These are phyloP conservation scores for Termitomyces sp. DNA, from an alignment of 768 basidiomycete species.

Conservation along the genomic window DNA sequence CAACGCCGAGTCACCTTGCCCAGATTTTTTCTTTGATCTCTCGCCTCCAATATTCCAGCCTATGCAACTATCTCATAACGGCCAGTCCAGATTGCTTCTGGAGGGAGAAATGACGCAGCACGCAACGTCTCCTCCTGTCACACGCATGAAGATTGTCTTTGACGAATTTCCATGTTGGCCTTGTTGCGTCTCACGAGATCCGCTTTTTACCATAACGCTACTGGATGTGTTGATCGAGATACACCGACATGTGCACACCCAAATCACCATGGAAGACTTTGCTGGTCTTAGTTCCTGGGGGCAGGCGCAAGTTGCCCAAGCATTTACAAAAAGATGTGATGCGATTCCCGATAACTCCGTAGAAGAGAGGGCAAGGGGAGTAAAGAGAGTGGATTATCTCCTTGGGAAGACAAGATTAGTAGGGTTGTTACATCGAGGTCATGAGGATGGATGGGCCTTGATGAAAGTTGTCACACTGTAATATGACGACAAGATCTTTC, in stretches of 20 bases:
- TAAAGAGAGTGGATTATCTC: slow-evolving; percentile 9
- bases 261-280: neutral
- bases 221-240: neutral
- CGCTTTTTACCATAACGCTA: neutral
- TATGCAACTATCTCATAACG: neutral
- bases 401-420: neutral
- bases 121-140: neutral
- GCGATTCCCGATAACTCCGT: neutral
- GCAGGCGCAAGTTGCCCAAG: neutral
- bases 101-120: neutral
- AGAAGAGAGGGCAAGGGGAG: neutral
- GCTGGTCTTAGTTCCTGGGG: neutral
- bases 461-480: neutral
- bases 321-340: slow-evolving; percentile 1
- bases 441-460: neutral
- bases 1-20: neutral
- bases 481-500: neutral
- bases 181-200: neutral
- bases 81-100: neutral
- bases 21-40: slow-evolving; percentile 8
- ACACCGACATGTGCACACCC: neutral
- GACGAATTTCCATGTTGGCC: neutral
- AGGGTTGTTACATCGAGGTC: neutral
- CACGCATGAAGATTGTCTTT: slow-evolving; percentile 2
- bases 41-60: slow-evolving; percentile 1